phyloP scores from a whole-genome alignment of 345 rosid species.

The Bruguiera sexangula region DNA sequence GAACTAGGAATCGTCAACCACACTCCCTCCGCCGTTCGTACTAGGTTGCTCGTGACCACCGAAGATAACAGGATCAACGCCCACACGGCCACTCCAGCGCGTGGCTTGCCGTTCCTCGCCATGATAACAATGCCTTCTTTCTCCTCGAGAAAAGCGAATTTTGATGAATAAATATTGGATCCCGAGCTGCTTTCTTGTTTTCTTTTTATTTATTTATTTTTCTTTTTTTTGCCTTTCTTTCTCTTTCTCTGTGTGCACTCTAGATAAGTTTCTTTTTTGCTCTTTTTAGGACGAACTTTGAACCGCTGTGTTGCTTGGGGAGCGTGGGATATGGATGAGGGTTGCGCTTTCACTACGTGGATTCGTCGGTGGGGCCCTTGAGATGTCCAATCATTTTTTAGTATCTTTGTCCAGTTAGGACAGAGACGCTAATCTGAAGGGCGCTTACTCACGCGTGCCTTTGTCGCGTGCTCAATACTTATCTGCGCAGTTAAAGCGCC shows the following conservation, averaged over 20 bases:
- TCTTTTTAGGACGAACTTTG: not conserved
- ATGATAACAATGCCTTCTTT: not conserved
- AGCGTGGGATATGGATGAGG: constrained; percentile 4
- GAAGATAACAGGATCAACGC: constrained; percentile 22
- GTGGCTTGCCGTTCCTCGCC: constrained; percentile 9
- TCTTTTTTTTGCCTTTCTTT: too few relatives aligned
- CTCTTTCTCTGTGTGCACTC: too few relatives aligned
- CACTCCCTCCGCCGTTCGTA: constrained; percentile 50
- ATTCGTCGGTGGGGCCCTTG: not conserved
- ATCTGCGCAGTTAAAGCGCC: too few relatives aligned
- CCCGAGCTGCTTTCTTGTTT: not conserved
- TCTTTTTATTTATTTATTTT: too few relatives aligned
- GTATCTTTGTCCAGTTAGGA: too few relatives aligned
- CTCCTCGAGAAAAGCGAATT: not conserved
- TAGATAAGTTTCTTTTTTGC: not conserved
- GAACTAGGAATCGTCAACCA: constrained; percentile 78
- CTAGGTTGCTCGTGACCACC: constrained; percentile 16
- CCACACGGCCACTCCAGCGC: constrained; percentile 12
- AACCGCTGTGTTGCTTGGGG: not conserved
- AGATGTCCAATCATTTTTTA: not conserved
- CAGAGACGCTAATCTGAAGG: too few relatives aligned
- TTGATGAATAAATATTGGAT: not conserved
- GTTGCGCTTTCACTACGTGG: not conserved
- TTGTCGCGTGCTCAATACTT: too few relatives aligned
- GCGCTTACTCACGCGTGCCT: too few relatives aligned